Conservation (phyloP, 352 stramenopile species). For the Plasmopara halstedii region DNA sequence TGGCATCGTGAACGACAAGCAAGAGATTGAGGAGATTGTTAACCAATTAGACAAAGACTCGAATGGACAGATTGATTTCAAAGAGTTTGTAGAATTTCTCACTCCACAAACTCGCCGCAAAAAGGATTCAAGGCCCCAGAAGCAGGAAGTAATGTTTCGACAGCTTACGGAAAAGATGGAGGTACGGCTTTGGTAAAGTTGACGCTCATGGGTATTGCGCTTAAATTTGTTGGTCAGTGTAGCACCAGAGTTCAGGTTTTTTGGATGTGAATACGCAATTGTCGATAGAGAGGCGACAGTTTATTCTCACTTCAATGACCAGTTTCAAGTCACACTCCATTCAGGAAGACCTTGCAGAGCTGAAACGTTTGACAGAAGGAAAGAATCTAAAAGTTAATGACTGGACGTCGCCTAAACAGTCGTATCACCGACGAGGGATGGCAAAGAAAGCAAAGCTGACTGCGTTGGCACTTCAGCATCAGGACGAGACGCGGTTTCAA, state of each 20-base stretch:
- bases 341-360: constrained; percentile 40
- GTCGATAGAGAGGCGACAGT: constrained; percentile 60
- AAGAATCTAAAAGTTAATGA: background rate
- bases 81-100: constrained; percentile 72
- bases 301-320: constrained; percentile 71
- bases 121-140: constrained; percentile 32
- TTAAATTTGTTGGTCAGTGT: constrained; percentile 1
- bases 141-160: constrained; percentile 63
- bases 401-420: constrained; percentile 3
- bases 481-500: constrained; percentile 52
- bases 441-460: constrained; percentile 44
- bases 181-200: constrained; percentile 13
- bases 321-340: constrained; percentile 41
- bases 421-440: constrained; percentile 18
- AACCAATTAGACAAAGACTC: constrained; percentile 55
- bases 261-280: constrained; percentile 74
- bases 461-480: constrained; percentile 36
- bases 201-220: background rate
- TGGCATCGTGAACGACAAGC: constrained; percentile 56
- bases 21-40: constrained; percentile 57
- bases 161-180: constrained; percentile 78
- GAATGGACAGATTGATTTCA: constrained; percentile 70
- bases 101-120: constrained; percentile 44
- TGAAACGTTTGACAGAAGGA: constrained; percentile 24
- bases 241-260: constrained; percentile 65